Evolutionary conservation across 2,329 filamentous ascomycete species (phyloP), one percentile per base, ranked within the genome.

Genomic region (Teratosphaeria viscida): DNA sequence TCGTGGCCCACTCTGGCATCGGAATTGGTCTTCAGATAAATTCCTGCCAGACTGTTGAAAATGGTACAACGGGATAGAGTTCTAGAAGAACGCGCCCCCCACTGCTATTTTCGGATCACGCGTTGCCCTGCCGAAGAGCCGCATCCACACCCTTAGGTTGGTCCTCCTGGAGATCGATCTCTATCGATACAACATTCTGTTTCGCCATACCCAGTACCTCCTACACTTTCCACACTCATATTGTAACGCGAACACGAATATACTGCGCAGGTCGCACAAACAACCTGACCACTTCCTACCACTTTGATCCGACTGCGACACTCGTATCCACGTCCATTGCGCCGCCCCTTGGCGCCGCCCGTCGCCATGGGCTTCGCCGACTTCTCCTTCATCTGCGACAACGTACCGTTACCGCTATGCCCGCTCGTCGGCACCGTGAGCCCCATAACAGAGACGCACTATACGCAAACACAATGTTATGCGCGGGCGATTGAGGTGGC

Each of bases 401-500:
- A 87, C 78, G 88, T 89, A 63, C 84, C 91, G 63, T 80, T 99
- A 66, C 94, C 94, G 61, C 77, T 97, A 69, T 99, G 94, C 77
- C 85, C 90, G 57, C 82, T 91, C 59, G 84, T 99, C 66, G 94
- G 94, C 19, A 83, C 87, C 54, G 83, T 87, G 68, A 85, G 85
- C 34, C 79, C 82, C 37, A 84, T 90, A 65, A 82, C 84, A 26
- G 83, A 81, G 66, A 81, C 83, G n/a, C 67, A 71, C 57, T 67
- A 65, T 89, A 94, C 96, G 65, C 87, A 96, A 73, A 85, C 94
- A 60, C 84, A 86, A 71, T 99, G 94, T 80, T 97, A 92, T 77
- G 89, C 94, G 61, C 86, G 94, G 61, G 95, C 94, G 70, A 92
- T 99, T 74, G 92, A 96, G 76, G 77, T 97, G 66, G 94, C 92